Conservation (phyloP, 1,284 basidiomycete genomes). For the Sporisorium scitamineum region DNA sequence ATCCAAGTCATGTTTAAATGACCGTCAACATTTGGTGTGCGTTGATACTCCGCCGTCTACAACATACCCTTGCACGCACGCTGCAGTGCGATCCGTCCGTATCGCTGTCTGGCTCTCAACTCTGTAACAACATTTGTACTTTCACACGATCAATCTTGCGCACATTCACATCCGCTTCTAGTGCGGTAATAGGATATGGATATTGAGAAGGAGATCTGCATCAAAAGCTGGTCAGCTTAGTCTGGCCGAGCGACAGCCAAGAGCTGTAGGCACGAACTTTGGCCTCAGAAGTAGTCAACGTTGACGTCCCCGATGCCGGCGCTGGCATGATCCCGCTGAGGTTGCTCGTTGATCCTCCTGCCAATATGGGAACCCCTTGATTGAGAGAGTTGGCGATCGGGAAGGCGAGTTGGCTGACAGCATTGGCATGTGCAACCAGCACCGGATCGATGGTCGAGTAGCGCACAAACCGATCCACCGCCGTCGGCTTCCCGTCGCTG, state of each 20-base stretch:
- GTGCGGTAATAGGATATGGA: too few relatives aligned
- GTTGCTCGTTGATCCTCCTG: neutral
- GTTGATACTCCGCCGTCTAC: neutral
- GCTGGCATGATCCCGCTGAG: neutral
- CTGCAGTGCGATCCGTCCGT: neutral
- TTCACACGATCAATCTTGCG: constrained; percentile 2
- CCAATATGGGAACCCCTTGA: constrained; percentile 2
- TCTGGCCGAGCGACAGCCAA: constrained; percentile 52
- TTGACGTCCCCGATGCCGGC: neutral
- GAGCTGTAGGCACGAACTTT: constrained; percentile 49
- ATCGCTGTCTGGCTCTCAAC: neutral
- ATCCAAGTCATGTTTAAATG: constrained; percentile 63
- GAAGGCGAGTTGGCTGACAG: constrained; percentile 20
- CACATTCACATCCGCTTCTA: neutral
- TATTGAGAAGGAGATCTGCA: neutral
- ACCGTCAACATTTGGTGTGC: neutral
- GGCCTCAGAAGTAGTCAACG: constrained; percentile 33
- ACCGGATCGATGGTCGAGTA: constrained; percentile 36
- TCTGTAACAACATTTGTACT: constrained; percentile 20
- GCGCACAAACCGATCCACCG: constrained; percentile 31
- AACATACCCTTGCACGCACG: constrained; percentile 15
- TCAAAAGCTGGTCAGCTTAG: constrained; percentile 42
- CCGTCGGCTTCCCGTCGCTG: constrained; percentile 17
- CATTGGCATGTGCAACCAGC: constrained; percentile 35
- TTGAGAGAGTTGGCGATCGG: neutral